Base-by-base conservation (phyloP, 345 rosid species). In the Lepidium aucheri region DNA sequence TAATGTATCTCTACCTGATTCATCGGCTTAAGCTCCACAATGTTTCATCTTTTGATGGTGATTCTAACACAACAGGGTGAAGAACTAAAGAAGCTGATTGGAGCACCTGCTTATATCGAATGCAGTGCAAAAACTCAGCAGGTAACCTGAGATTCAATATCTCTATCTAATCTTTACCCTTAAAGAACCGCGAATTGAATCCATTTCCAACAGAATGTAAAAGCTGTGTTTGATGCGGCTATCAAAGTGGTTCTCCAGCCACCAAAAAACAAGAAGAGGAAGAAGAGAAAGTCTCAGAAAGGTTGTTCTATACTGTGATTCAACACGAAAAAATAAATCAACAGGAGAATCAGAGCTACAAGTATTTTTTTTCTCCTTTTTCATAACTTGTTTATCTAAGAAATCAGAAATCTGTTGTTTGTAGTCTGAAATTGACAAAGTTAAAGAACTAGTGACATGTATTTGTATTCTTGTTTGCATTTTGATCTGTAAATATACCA, bases 61-160 rank as follows among this genome's bases (percentile, higher is more conserved):
- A 28, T 28, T 28, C 32, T 28, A 15, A 53, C 32, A 11, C 43
- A 15, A 13, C 65, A 90, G 95, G 97, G 97, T n/a, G 97, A 90
- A 73, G 97, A 90, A 63, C 72, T 90, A 77, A 84, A 80, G 72
- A 90, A 86, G 80, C 62, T 82, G 57, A 86, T 86, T n/a, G 95
- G 90, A 0, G 95, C 95, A 34, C 85, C 87, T 49, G 76, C 86
- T 74, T 90, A 88, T 77, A 82, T 84, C 2, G 97, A 90, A 67
- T 90, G 97, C 56, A 90, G 97, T 76, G 86, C 97, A 54, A 90
- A 88, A 71, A 90, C 95, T 1, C 97, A 90, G 58, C 97, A 84
- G 97, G 97, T 86, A 62, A 15, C 3, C 1, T 26, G 30, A 43
- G 53, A 64, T 6, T 51, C 20, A 2, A 34, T 47, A 20, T 9